phyloP scores from a whole-genome alignment of 2,329 filamentous ascomycete species.

The Alternaria sp. region DNA sequence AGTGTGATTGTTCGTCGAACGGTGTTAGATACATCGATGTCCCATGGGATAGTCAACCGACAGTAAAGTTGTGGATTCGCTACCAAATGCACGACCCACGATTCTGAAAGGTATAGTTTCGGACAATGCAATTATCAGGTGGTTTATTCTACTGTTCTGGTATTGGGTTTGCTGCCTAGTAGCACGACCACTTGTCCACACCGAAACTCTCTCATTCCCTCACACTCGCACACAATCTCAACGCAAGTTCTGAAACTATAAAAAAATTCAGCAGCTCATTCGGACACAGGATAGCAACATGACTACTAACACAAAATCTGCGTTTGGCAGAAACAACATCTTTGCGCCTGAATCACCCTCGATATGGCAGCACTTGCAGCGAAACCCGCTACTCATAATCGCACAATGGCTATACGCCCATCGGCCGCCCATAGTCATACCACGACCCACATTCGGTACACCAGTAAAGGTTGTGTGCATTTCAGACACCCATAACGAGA shows the following conservation, averaged over 20 bases:
- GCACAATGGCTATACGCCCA: conserved; percentile 3
- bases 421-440: neutral
- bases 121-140: neutral
- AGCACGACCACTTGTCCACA: neutral
- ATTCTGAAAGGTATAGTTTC: neutral
- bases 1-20: neutral
- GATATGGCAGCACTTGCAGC: neutral
- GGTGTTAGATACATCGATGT: neutral
- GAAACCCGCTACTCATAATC: neutral
- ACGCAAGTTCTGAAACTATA: neutral
- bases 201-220: neutral
- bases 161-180: neutral
- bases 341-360: neutral
- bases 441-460: neutral
- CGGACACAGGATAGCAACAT: neutral
- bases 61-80: neutral
- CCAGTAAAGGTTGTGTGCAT: conserved; percentile 80
- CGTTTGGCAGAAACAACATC: neutral
- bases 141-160: neutral
- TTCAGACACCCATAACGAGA: conserved; percentile 79
- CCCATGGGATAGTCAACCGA: neutral
- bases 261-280: neutral
- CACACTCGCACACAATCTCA: neutral
- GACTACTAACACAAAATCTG: neutral
- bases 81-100: neutral